These are phyloP conservation scores for Backusella mclennaniae DNA, from an alignment of 192 early-diverging fungal species.

Conservation along the genomic window DNA sequence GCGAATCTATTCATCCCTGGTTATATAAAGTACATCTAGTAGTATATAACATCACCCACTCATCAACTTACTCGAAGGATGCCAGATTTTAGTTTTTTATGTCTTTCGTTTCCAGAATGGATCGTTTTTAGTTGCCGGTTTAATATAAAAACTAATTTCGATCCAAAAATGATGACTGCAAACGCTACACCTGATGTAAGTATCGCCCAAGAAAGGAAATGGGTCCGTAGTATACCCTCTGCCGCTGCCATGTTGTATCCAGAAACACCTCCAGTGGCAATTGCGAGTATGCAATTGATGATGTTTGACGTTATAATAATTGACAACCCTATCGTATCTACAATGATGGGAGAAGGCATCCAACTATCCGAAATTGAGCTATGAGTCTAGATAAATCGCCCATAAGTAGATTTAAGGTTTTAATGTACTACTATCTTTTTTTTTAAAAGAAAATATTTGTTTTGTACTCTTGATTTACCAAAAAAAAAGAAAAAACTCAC, in stretches of 20 bases:
- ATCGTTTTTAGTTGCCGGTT: slow-evolving; percentile 13
- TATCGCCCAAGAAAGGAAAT: slow-evolving; percentile 25
- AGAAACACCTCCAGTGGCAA: slow-evolving; percentile 14
- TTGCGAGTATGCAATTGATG: slow-evolving; percentile 14
- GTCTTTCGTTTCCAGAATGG: neutral
- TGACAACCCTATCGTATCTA: slow-evolving; percentile 3
- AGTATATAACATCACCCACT: no score
- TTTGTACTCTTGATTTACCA: no score
- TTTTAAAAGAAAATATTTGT: no score
- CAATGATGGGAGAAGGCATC: neutral
- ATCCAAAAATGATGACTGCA: slow-evolving; percentile 19
- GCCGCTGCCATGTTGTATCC: neutral
- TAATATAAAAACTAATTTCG: slow-evolving; percentile 9
- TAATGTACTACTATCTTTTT: no score
- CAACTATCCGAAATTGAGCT: slow-evolving; percentile 16
- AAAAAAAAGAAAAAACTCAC: neutral
- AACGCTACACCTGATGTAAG: neutral
- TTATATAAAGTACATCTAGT: no score
- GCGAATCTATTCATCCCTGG: slow-evolving; percentile 2
- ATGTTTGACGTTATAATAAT: slow-evolving; percentile 17
- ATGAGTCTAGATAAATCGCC: slow-evolving; percentile 12
- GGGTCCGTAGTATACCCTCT: neutral
- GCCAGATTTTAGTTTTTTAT: slow-evolving; percentile 16
- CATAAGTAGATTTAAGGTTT: no score
- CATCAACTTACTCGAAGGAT: slow-evolving; percentile 9